Evolutionary conservation across 768 basidiomycete genomes (phyloP).

Genomic region (Tulasnella sp.): DNA sequence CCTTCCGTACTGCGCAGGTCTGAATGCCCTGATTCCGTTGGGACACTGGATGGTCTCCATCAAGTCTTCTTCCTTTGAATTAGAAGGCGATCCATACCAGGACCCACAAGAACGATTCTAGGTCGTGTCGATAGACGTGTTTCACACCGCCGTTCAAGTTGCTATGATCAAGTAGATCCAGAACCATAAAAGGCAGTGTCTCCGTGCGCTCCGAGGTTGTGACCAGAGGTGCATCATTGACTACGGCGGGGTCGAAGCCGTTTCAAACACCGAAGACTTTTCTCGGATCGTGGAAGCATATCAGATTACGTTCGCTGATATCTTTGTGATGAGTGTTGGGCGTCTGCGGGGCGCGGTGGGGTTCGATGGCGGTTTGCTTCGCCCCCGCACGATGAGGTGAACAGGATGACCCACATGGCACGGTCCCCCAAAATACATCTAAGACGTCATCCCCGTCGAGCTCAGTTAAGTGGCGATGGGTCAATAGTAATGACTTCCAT

Average conservation of each 20-base stretch:
- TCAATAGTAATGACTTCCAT: too few species aligned
- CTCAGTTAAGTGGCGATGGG: conserved; percentile 24
- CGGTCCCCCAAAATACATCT: conserved; percentile 22
- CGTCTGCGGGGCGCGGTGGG: conserved; percentile 25
- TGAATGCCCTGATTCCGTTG: too few species aligned
- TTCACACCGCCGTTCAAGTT: conserved; percentile 17
- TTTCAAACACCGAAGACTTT: conserved; percentile 22
- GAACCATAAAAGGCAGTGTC: conserved; percentile 29
- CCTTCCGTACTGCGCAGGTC: too few species aligned
- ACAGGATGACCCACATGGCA: conserved; percentile 24
- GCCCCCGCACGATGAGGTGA: conserved; percentile 23
- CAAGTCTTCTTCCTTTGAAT: background rate
- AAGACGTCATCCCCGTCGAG: conserved; percentile 25
- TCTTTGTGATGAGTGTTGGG: conserved; percentile 25
- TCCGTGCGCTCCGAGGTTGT: conserved; percentile 20
- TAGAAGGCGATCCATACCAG: background rate
- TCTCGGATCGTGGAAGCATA: conserved; percentile 21
- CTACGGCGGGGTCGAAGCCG: conserved; percentile 26
- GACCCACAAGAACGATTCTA: conserved; percentile 30
- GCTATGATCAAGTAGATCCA: conserved; percentile 22
- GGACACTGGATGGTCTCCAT: background rate
- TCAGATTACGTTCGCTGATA: conserved; percentile 27
- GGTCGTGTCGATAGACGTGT: conserved; percentile 26
- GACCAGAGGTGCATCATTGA: background rate
- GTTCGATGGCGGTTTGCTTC: conserved; percentile 24